Evolutionary conservation across 768 basidiomycete species (phyloP).

Genomic region (Tricholoma flavovirens): DNA sequence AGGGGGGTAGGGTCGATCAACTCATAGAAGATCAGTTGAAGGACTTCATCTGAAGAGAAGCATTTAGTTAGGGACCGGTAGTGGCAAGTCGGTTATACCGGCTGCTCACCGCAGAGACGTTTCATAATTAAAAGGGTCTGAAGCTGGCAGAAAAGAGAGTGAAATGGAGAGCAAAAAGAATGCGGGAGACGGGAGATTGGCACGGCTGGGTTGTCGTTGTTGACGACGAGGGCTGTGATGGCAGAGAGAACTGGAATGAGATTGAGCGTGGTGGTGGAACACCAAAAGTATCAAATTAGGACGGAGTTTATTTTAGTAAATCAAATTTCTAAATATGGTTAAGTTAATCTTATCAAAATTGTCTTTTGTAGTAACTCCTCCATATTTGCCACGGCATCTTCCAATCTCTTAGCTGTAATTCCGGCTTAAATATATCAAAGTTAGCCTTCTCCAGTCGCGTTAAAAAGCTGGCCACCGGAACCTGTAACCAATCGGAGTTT

Average conservation of each 20-base stretch:
- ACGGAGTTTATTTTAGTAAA: slow-evolving; percentile 44
- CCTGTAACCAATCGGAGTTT: slow-evolving; percentile 31
- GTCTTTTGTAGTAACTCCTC: slow-evolving; percentile 35
- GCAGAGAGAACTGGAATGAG: slow-evolving; percentile 19
- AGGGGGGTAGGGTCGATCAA: slow-evolving; percentile 60
- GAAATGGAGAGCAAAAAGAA: slow-evolving; percentile 7
- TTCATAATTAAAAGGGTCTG: slow-evolving; percentile 37
- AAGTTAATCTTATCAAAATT: slow-evolving; percentile 24
- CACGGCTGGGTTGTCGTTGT: slow-evolving; percentile 3
- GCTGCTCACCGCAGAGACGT: slow-evolving; percentile 58
- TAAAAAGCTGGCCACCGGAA: slow-evolving; percentile 64
- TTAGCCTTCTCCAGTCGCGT: slow-evolving; percentile 58
- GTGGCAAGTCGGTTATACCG: not conserved
- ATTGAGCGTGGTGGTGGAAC: slow-evolving; percentile 20
- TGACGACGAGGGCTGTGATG: slow-evolving; percentile 14
- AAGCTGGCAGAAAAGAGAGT: not conserved
- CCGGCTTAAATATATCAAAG: slow-evolving; percentile 67
- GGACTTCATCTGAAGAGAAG: slow-evolving; percentile 46
- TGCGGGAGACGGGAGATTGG: not conserved
- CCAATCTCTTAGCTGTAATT: slow-evolving; percentile 66
- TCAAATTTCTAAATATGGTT: slow-evolving; percentile 17
- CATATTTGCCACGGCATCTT: slow-evolving; percentile 69
- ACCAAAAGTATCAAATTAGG: slow-evolving; percentile 29
- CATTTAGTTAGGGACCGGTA: slow-evolving; percentile 10
- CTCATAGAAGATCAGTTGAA: slow-evolving; percentile 70